Evolutionary conservation across 768 basidiomycete species (phyloP).

Genomic region (Leccinellum luteum): DNA sequence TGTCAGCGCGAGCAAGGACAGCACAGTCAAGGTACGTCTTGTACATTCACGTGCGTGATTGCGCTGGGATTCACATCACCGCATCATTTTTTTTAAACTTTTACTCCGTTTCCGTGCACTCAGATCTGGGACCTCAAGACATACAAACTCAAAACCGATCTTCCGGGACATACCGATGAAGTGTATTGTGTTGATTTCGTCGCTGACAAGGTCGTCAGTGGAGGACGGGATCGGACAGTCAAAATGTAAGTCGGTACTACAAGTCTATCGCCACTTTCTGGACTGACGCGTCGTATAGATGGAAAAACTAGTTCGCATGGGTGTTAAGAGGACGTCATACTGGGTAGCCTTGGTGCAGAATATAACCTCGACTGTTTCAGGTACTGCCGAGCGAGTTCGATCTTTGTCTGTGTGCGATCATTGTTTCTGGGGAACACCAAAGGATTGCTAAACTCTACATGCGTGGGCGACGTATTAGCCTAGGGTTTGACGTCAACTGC

Average conservation of each 20-base stretch:
- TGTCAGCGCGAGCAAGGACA: conserved; percentile 94
- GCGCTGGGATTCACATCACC: background rate
- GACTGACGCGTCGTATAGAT: conserved; percentile 18
- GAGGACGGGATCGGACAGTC: conserved; percentile 86
- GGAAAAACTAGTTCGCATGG: conserved; percentile 26
- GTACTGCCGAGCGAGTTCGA: background rate
- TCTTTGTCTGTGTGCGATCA: background rate
- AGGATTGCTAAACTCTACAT: background rate
- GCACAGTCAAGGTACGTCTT: conserved; percentile 80
- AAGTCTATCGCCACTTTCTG: background rate
- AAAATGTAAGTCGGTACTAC: conserved; percentile 73
- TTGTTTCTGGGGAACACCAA: background rate
- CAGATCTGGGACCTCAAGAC: conserved; percentile 96
- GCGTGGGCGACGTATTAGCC: background rate
- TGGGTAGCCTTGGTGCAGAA: background rate
- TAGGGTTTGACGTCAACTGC: background rate
- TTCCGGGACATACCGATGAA: conserved; percentile 96
- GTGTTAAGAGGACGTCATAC: background rate
- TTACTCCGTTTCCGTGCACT: background rate
- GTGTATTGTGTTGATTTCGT: conserved; percentile 99
- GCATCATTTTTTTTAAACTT: too few species aligned
- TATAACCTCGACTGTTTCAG: background rate
- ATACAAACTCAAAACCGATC: conserved; percentile 90
- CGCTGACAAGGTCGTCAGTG: conserved; percentile 97
- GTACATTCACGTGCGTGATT: too few species aligned